A percentile compares a stretch with the other conserved stretches of the same genome.
phyloP scores from a whole-genome alignment of 768 basidiomycete species.

The Amanita polypyramis region DNA sequence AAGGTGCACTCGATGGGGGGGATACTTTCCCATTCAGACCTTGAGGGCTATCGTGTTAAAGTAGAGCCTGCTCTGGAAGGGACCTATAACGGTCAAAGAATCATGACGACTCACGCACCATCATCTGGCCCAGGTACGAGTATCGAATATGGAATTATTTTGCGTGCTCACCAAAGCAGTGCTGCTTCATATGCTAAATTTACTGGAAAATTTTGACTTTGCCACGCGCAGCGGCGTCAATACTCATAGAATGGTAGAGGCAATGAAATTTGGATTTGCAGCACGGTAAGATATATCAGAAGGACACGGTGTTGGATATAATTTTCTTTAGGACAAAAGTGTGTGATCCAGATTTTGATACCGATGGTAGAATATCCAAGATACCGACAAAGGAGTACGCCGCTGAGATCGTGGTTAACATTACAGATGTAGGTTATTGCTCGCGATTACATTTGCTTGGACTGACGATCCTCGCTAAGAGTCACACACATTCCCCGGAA shows the following conservation, averaged over 20 bases:
- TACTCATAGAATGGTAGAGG: slow-evolving; percentile 75
- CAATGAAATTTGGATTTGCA: slow-evolving; percentile 64
- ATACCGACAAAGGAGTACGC: slow-evolving; percentile 68
- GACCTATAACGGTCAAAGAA: slow-evolving; percentile 62
- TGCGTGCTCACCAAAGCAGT: slow-evolving; percentile 22
- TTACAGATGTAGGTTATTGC: slow-evolving; percentile 64
- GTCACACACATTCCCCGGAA: slow-evolving; percentile 65
- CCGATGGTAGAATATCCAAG: slow-evolving; percentile 42
- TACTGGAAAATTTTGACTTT: slow-evolving; percentile 65
- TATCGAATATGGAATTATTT: background rate
- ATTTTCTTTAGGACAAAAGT: slow-evolving; percentile 49
- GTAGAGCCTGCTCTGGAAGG: slow-evolving; percentile 69
- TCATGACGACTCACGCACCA: slow-evolving; percentile 83
- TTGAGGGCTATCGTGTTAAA: slow-evolving; percentile 58
- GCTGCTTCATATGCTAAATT: slow-evolving; percentile 86
- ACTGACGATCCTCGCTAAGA: slow-evolving; percentile 34
- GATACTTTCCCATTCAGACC: slow-evolving; percentile 66
- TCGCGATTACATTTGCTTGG: background rate
- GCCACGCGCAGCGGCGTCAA: slow-evolving; percentile 50
- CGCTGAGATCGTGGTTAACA: slow-evolving; percentile 44
- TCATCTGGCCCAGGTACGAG: slow-evolving; percentile 63
- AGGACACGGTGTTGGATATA: background rate
- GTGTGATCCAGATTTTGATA: slow-evolving; percentile 65
- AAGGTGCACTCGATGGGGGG: slow-evolving; percentile 70
- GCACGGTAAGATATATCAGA: slow-evolving; percentile 24